Evolutionary conservation across 2,329 filamentous ascomycete species (phyloP), one percentile per base, ranked within the genome.

Genomic region (Hymenoscyphus scutula): DNA sequence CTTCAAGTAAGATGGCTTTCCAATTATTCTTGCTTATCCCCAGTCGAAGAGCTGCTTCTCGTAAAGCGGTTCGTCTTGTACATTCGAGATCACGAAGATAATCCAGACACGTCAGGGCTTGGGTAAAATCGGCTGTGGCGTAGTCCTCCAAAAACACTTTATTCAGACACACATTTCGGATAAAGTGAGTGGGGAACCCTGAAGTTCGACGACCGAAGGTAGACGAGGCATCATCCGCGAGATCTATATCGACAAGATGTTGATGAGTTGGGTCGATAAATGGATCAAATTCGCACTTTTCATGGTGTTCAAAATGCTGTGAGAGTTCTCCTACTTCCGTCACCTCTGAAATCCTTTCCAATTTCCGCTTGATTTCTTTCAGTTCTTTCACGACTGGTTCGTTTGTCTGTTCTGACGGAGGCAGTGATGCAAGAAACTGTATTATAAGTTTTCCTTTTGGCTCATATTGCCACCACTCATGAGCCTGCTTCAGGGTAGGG

Each of bases 51-150:
- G 68, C 69, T n/a, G 67, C 70, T 13, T 67, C 62, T 5, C 66
- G 59, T 41, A 73, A 51, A 13, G 61, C 41, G 2, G 38, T 56
- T 41, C 66, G 58, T 56, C 72, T 63, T 3, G 62, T 67, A 29
- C 57, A 64, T 55, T 74, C 72, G 3, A 73, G 58, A 51, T 71
- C 67, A 4, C 68, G 59, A 10, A 74, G 60, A 41, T 72, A 74
- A 53, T 74, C 72, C 23, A 74, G 53, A 1, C 58, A 67, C 1
- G 62, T 65, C 8, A 73, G 55, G 10, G 67, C 66, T 54, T 67
- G 65, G 19, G 32, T 45, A 53, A 72, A 72, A 11, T 70, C 59
- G 0, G 64, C 69, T 8, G 67, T 63, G 23, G 65, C 37, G 34
- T 68, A 68, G 4, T 70, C 56, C n/a, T 59, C 34, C 19, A 30